phyloP scores from a whole-genome alignment of 1,284 basidiomycete genomes.

The Tilletia indica region DNA sequence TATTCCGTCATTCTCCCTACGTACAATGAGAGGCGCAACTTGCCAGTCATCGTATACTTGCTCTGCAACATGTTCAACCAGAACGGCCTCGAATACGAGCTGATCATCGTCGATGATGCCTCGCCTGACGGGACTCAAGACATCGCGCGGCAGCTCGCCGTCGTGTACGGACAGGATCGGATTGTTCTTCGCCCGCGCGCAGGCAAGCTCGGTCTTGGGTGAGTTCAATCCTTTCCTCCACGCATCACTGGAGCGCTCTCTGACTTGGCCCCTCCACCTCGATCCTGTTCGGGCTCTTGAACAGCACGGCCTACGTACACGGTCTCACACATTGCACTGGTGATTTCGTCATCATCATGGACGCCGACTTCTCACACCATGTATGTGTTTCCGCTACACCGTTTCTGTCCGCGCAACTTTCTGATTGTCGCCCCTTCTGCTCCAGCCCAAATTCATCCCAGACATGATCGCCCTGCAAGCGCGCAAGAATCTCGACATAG shows the following conservation, averaged over 20 bases:
- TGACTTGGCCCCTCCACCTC: not conserved
- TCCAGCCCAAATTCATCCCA: slow-evolving; percentile 40
- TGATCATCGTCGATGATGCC: slow-evolving; percentile 85
- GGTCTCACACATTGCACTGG: slow-evolving; percentile 81
- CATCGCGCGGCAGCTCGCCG: slow-evolving; percentile 73
- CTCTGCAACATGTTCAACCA: slow-evolving; percentile 33
- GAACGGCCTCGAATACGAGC: slow-evolving; percentile 67
- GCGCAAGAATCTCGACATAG: slow-evolving; percentile 35
- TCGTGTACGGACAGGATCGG: slow-evolving; percentile 76
- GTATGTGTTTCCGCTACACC: slow-evolving; percentile 60
- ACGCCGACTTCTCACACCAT: slow-evolving; percentile 91
- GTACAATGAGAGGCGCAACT: slow-evolving; percentile 87
- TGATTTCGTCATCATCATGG: slow-evolving; percentile 95
- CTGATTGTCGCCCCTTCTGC: not conserved
- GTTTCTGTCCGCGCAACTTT: not conserved
- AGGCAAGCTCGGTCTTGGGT: slow-evolving; percentile 86
- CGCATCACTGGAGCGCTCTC: not conserved
- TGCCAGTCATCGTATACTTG: slow-evolving; percentile 69
- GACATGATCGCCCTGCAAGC: slow-evolving; percentile 38
- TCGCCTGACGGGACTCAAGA: slow-evolving; percentile 89
- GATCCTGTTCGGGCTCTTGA: slow-evolving; percentile 21
- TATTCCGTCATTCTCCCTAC: slow-evolving; percentile 76
- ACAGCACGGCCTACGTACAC: slow-evolving; percentile 84
- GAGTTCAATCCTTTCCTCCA: slow-evolving; percentile 34
- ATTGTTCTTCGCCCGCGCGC: slow-evolving; percentile 79